Evolutionary conservation across 768 basidiomycete species (phyloP).

Genomic region (Tulasnella sp.): DNA sequence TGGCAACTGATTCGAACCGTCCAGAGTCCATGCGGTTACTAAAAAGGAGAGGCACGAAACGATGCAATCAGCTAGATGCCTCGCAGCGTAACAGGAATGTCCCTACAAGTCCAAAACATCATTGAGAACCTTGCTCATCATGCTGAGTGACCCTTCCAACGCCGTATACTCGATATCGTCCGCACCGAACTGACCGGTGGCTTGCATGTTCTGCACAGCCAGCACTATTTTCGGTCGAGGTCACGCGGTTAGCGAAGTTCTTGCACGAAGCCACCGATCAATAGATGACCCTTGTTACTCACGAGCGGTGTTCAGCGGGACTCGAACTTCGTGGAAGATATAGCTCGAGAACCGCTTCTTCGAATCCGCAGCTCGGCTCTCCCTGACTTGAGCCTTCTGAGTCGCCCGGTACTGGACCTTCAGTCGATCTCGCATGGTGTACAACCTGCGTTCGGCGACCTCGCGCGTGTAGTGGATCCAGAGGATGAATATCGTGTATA

Average conservation of each 20-base stretch:
- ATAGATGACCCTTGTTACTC: neutral
- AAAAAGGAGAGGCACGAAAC: constrained; percentile 39
- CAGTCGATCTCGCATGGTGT: constrained; percentile 73
- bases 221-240: constrained; percentile 50
- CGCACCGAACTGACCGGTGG: constrained; percentile 68
- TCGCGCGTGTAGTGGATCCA: constrained; percentile 64
- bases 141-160: constrained; percentile 74
- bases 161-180: constrained; percentile 89
- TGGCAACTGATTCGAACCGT: constrained; percentile 57
- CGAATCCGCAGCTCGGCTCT: constrained; percentile 56
- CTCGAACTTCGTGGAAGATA: constrained; percentile 56
- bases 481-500: constrained; percentile 54
- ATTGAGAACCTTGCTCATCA: constrained; percentile 76
- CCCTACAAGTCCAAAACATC: constrained; percentile 52
- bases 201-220: constrained; percentile 92
- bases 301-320: constrained; percentile 57
- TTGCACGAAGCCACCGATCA: neutral
- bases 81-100: constrained; percentile 3
- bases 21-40: constrained; percentile 66
- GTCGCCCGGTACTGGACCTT: constrained; percentile 67
- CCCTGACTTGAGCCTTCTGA: constrained; percentile 72
- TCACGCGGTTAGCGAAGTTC: neutral
- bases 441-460: constrained; percentile 67
- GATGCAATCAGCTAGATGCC: neutral
- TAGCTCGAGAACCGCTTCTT: constrained; percentile 54